These are phyloP conservation scores for Cryphonectria nitschkei DNA, from an alignment of 2,329 filamentous ascomycete genomes.

Conservation along the genomic window DNA sequence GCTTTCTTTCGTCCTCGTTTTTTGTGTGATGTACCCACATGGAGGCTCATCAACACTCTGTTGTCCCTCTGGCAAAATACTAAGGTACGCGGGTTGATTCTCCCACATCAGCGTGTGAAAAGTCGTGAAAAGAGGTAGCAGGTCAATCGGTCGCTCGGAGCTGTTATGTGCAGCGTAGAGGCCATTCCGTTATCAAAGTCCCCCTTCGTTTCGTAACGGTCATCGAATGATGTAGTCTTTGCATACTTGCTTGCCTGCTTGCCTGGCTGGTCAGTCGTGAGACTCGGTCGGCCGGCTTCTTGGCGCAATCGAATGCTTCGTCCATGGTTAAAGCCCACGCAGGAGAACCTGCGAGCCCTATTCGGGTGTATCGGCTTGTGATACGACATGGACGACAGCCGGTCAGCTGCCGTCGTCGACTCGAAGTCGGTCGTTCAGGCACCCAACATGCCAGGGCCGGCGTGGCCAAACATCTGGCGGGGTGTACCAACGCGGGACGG, in stretches of 20 bases:
- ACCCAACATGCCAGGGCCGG: constrained; percentile 60
- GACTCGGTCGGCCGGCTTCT: constrained; percentile 16
- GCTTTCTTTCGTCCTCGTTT: not conserved
- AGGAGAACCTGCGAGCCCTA: constrained; percentile 20
- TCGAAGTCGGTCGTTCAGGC: constrained; percentile 46
- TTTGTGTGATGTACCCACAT: not conserved
- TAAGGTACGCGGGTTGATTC: not conserved
- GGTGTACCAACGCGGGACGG: constrained; percentile 35
- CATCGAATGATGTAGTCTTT: not conserved
- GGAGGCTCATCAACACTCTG: not conserved
- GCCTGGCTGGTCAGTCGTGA: not conserved
- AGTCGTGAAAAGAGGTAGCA: not conserved
- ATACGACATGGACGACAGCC: constrained; percentile 23
- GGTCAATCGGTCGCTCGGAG: not conserved
- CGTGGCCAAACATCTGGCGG: constrained; percentile 48
- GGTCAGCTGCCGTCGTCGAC: constrained; percentile 28
- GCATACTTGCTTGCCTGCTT: constrained; percentile 3
- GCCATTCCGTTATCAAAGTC: not conserved
- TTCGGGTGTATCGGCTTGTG: constrained; percentile 12
- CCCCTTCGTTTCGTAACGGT: not conserved
- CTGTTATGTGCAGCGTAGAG: not conserved
- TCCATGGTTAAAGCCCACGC: constrained; percentile 31
- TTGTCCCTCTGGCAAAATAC: not conserved
- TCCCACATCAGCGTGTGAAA: not conserved
- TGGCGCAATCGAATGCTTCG: constrained; percentile 28